phyloP scores from a whole-genome alignment of 192 early-diverging fungal species.

The Obelidium mucronatum region DNA sequence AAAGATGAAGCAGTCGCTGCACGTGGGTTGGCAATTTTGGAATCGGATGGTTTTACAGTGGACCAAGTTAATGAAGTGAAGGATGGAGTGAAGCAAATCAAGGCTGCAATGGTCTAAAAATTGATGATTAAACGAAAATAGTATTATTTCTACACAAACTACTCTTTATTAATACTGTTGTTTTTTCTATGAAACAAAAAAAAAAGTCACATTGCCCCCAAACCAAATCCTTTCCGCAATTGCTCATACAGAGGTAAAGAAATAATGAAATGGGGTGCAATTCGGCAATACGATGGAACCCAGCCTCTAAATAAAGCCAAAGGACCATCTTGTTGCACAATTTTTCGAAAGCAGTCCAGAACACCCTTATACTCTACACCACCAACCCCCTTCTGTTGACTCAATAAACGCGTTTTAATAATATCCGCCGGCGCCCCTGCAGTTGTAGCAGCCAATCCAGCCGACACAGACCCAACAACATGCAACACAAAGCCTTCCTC shows the following conservation, averaged over 20 bases:
- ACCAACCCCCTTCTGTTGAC: conserved; percentile 78
- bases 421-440: conserved; percentile 75
- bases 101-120: too few relatives aligned
- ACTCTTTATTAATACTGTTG: too few relatives aligned
- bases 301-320: conserved; percentile 67
- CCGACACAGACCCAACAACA: conserved; percentile 46
- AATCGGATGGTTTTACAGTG: neutral
- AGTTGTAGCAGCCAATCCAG: conserved; percentile 39
- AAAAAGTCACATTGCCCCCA: conserved; percentile 30
- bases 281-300: conserved; percentile 30
- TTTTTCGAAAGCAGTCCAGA: conserved; percentile 70
- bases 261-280: conserved; percentile 41
- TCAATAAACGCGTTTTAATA: conserved; percentile 75
- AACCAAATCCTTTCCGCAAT: conserved; percentile 28
- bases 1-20: neutral
- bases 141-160: neutral
- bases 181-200: too few relatives aligned
- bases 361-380: conserved; percentile 85
- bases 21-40: neutral
- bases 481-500: conserved; percentile 50
- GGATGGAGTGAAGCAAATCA: conserved; percentile 2
- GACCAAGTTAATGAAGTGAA: neutral
- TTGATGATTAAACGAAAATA: neutral
- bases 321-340: conserved; percentile 77
- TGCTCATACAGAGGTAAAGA: conserved; percentile 35